Percentiles rank a stretch among this genome's conserved stretches.
Evolutionary conservation across 805 yeast species (phyloP).

Genomic region (Cyberlindnera saturnus): DNA sequence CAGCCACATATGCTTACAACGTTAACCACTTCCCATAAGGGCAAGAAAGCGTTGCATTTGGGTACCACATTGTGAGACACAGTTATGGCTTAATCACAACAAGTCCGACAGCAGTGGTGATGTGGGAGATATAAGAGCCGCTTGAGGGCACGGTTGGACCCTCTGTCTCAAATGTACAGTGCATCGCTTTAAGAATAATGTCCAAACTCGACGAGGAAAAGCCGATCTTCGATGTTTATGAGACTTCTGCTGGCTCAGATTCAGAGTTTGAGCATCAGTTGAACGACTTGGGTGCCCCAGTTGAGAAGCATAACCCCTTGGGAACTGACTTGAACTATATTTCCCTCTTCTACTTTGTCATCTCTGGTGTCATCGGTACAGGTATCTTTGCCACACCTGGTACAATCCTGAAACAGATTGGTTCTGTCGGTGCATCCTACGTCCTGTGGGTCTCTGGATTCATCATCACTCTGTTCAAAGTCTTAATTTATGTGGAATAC

Average conservation of each 20-base stretch:
- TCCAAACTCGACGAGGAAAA: background rate
- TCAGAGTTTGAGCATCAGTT: conserved; percentile 1
- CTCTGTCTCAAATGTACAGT: background rate
- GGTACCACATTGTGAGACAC: too few relatives aligned
- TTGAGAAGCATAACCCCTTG: conserved; percentile 32
- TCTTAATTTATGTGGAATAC: conserved; percentile 35
- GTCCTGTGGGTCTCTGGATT: conserved; percentile 39
- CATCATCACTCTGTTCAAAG: conserved; percentile 31
- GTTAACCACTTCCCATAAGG: too few relatives aligned
- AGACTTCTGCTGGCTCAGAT: conserved; percentile 1
- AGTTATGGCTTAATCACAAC: too few relatives aligned
- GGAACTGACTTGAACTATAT: conserved; percentile 38
- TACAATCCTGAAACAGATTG: conserved; percentile 35
- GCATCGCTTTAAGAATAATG: background rate
- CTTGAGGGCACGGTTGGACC: too few relatives aligned
- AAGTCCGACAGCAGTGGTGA: too few relatives aligned
- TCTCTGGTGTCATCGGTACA: conserved; percentile 53
- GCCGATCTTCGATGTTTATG: background rate
- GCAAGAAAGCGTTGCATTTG: too few relatives aligned
- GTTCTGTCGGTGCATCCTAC: conserved; percentile 38
- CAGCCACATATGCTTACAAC: too few relatives aligned
- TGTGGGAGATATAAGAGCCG: too few relatives aligned
- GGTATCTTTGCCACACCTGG: conserved; percentile 53
- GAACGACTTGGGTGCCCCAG: conserved; percentile 33
- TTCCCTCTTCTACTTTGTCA: conserved; percentile 47